A percentile compares a stretch with the other conserved stretches of the same genome.
Evolutionary conservation across 257 asterid genomes (phyloP).

Genomic region (Nicotiana knightiana): DNA sequence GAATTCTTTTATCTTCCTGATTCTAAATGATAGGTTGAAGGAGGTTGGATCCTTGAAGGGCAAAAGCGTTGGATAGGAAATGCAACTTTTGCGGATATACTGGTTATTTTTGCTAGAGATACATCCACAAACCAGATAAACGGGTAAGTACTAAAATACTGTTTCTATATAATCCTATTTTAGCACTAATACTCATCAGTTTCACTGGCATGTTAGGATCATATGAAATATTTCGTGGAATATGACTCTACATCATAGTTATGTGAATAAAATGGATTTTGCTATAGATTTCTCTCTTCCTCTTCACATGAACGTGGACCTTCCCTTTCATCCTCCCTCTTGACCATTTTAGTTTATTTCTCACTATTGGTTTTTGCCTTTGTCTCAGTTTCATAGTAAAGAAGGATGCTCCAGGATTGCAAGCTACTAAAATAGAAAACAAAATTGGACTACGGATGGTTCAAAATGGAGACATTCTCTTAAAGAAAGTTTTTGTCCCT

Average conservation of each 20-base stretch:
- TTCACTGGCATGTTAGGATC: not conserved
- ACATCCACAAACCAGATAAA: slow-evolving; percentile 72
- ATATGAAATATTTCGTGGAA: not conserved
- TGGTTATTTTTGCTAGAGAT: slow-evolving; percentile 83
- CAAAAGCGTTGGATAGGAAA: slow-evolving; percentile 99
- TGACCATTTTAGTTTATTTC: not conserved
- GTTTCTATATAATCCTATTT: not conserved
- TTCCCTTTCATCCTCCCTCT: not conserved
- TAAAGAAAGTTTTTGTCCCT: slow-evolving; percentile 77
- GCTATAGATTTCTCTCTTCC: not conserved
- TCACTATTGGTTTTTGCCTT: not conserved
- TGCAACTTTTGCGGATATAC: slow-evolving; percentile 87
- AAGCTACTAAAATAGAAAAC: slow-evolving; percentile 86
- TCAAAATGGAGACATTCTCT: slow-evolving; percentile 86
- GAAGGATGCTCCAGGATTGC: slow-evolving; percentile 84
- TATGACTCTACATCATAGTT: not conserved
- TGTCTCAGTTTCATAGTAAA: slow-evolving; percentile 63
- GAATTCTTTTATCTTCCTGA: not conserved
- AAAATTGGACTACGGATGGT: slow-evolving; percentile 89
- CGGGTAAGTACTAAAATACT: slow-evolving; percentile 40
- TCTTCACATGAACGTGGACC: not conserved
- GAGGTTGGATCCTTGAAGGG: slow-evolving; percentile 97
- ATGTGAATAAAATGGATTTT: not conserved
- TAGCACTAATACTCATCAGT: too few species aligned
- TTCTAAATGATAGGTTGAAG: slow-evolving; percentile 55